Conservation (phyloP, 768 basidiomycete species). For the Rhodotorula diobovata region DNA sequence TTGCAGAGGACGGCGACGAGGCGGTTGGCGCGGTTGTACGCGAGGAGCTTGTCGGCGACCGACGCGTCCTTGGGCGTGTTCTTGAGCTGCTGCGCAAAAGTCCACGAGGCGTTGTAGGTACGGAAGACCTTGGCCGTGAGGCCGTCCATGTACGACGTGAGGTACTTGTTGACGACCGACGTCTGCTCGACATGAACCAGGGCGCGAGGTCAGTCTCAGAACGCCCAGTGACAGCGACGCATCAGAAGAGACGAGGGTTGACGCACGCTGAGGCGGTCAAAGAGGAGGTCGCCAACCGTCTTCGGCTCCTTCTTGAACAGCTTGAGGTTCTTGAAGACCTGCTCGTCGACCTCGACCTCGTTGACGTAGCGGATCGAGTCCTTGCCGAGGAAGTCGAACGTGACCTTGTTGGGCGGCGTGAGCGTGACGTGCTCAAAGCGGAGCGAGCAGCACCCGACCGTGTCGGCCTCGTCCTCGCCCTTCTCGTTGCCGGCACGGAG, state of each 20-base stretch:
- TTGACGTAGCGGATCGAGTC: conserved; percentile 98
- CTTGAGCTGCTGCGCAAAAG: conserved; percentile 87
- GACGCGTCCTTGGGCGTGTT: conserved; percentile 65
- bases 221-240: not conserved
- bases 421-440: conserved; percentile 95
- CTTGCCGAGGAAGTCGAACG: conserved; percentile 98
- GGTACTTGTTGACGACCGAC: conserved; percentile 78
- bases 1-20: conserved; percentile 97
- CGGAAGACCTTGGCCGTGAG: conserved; percentile 99
- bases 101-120: conserved; percentile 97
- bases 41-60: conserved; percentile 91
- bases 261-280: conserved; percentile 89
- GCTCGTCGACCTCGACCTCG: conserved; percentile 76
- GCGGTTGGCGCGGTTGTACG: conserved; percentile 95
- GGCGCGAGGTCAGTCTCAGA: not conserved
- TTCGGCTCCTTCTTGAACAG: conserved; percentile 90
- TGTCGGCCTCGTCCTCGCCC: conserved; percentile 98
- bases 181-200: conserved; percentile 56
- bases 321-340: conserved; percentile 96
- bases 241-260: not conserved
- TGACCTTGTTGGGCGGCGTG: conserved; percentile 75
- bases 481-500: conserved; percentile 99
- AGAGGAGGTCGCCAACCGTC: conserved; percentile 76
- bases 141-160: conserved; percentile 90
- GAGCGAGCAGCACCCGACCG: conserved; percentile 96